Conservation (phyloP, 2,329 filamentous ascomycete genomes). For the Intubia oerlemansii region DNA sequence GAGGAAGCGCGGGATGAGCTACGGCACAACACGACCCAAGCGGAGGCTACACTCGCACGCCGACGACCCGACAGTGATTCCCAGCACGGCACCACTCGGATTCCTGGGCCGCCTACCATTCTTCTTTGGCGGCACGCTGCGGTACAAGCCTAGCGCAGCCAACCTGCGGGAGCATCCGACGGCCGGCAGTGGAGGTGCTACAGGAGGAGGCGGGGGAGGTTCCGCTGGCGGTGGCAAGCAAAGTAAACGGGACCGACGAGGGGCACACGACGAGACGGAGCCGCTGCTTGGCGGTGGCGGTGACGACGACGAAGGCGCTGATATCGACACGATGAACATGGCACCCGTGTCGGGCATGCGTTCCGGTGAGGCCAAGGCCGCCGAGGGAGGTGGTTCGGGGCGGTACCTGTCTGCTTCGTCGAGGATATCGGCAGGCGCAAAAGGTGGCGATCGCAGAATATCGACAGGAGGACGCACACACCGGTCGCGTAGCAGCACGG, state of each 20-base stretch:
- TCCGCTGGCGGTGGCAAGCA: slow-evolving; percentile 9
- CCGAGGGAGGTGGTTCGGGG: too few species aligned
- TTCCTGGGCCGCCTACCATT: slow-evolving; percentile 72
- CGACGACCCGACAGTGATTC: slow-evolving; percentile 77
- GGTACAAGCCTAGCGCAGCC: slow-evolving; percentile 80
- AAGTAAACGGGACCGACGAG: neutral
- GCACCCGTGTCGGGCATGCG: slow-evolving; percentile 2
- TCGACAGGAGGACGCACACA: too few species aligned
- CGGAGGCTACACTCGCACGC: slow-evolving; percentile 11
- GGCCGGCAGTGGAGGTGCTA: too few species aligned
- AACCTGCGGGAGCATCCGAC: slow-evolving; percentile 76
- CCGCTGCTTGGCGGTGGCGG: slow-evolving; percentile 41
- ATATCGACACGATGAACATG: neutral
- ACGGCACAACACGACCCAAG: slow-evolving; percentile 40
- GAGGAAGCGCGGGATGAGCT: slow-evolving; percentile 71
- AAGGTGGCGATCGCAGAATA: too few species aligned
- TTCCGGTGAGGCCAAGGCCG: too few species aligned
- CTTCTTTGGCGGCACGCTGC: slow-evolving; percentile 58
- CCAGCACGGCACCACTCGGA: slow-evolving; percentile 64
- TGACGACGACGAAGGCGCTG: slow-evolving; percentile 5
- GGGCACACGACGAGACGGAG: slow-evolving; percentile 33
- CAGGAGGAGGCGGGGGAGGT: too few species aligned
- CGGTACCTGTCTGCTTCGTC: too few species aligned
- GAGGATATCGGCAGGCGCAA: too few species aligned
- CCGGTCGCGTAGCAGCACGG: slow-evolving; percentile 61